Evolutionary conservation across 2,329 filamentous ascomycete genomes (phyloP).

Genomic region (Colletotrichum eremochloae): DNA sequence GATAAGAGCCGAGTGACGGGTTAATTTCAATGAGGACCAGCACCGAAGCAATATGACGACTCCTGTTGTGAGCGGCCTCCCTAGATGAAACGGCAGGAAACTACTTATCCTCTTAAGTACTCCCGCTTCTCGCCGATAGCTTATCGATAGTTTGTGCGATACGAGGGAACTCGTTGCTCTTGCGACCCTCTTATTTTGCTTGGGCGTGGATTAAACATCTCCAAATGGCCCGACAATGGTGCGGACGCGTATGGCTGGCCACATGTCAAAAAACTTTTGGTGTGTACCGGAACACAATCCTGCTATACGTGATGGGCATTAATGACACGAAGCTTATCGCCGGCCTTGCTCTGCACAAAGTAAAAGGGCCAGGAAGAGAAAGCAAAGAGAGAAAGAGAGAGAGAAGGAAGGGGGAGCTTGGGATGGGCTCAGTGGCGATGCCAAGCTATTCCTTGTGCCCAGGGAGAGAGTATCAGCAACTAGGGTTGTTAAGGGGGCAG

Average conservation of each 20-base stretch:
- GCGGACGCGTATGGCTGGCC: not conserved
- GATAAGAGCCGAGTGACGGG: not conserved
- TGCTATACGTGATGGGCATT: not conserved
- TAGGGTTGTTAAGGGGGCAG: slow-evolving; percentile 8
- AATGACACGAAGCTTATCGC: too few species aligned
- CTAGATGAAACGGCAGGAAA: not conserved
- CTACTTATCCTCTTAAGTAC: not conserved
- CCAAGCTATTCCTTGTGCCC: slow-evolving; percentile 16
- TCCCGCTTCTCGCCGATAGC: not conserved
- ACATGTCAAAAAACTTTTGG: not conserved
- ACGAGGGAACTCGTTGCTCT: not conserved
- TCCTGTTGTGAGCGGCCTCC: not conserved
- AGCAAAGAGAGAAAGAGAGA: too few species aligned
- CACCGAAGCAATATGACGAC: not conserved
- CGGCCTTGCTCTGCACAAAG: too few species aligned
- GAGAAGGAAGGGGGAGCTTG: not conserved
- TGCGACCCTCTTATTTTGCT: not conserved
- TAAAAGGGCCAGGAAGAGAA: not conserved
- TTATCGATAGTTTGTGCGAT: not conserved
- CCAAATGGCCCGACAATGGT: not conserved
- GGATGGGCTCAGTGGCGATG: slow-evolving; percentile 10
- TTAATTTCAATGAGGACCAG: not conserved
- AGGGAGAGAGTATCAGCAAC: not conserved
- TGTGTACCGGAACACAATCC: not conserved
- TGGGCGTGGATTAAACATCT: not conserved